These are phyloP conservation scores for Dipodascus albidus DNA, from an alignment of 805 yeast genomes.

Conservation along the genomic window DNA sequence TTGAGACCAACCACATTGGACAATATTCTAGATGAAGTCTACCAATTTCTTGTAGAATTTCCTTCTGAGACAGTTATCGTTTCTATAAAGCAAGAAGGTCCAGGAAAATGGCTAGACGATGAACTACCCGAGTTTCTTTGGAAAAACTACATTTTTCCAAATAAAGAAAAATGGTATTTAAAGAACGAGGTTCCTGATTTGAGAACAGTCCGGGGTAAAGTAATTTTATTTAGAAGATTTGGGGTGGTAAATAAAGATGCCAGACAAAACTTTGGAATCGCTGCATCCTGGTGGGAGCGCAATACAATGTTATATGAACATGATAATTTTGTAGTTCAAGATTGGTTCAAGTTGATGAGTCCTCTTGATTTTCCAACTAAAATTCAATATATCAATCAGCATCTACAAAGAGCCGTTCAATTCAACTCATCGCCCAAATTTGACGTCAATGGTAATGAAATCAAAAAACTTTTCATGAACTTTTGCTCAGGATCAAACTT, in stretches of 20 bases:
- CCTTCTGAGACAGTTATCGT: slow-evolving; percentile 51
- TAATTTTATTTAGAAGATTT: slow-evolving; percentile 58
- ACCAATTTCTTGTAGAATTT: slow-evolving; percentile 41
- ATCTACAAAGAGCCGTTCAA: slow-evolving; percentile 41
- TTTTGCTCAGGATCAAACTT: slow-evolving; percentile 67
- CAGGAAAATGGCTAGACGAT: slow-evolving; percentile 54
- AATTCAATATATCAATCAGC: slow-evolving; percentile 42
- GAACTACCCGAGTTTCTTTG: slow-evolving; percentile 55
- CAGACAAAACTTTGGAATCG: slow-evolving; percentile 43
- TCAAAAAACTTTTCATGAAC: slow-evolving; percentile 53
- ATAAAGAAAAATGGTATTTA: slow-evolving; percentile 50
- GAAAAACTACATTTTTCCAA: slow-evolving; percentile 40
- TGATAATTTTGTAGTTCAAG: slow-evolving; percentile 55
- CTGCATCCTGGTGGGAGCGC: slow-evolving; percentile 56
- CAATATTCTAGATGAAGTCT: slow-evolving; percentile 45
- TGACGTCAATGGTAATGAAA: slow-evolving; percentile 20
- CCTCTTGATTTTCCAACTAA: slow-evolving; percentile 47
- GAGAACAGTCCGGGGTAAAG: slow-evolving; percentile 57
- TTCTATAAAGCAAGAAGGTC: slow-evolving; percentile 66
- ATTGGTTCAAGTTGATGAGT: slow-evolving; percentile 52
- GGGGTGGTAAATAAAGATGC: slow-evolving; percentile 37
- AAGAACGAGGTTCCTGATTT: slow-evolving; percentile 43
- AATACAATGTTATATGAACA: slow-evolving; percentile 56
- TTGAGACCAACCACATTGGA: slow-evolving; percentile 43
- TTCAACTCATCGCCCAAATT: slow-evolving; percentile 30